Percentiles rank a stretch among this genome's conserved stretches.
These are phyloP conservation scores for Begonia masoniana DNA, from an alignment of 306 rosid species.

Conservation along the genomic window DNA sequence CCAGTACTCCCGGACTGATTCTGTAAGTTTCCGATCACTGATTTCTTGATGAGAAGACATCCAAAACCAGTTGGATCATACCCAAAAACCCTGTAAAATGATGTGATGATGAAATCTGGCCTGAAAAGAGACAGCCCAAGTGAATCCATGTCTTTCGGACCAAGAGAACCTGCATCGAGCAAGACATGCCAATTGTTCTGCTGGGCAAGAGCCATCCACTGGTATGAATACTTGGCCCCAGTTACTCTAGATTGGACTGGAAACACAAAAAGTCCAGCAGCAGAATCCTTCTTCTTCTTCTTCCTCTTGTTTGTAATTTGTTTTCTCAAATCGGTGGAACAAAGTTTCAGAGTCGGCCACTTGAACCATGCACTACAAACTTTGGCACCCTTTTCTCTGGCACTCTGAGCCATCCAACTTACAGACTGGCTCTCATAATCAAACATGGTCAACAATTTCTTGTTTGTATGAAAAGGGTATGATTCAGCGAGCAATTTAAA, in stretches of 20 bases:
- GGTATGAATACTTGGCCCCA: constrained; percentile 90
- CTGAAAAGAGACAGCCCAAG: constrained; percentile 90
- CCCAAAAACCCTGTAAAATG: constrained; percentile 94
- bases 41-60: constrained; percentile 83
- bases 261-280: constrained; percentile 81
- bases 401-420: constrained; percentile 90
- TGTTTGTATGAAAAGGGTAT: constrained; percentile 86
- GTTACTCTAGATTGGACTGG: constrained; percentile 96
- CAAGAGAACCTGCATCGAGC: constrained; percentile 92
- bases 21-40: constrained; percentile 79
- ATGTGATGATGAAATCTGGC: constrained; percentile 88
- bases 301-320: constrained; percentile 76
- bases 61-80: constrained; percentile 97
- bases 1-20: constrained; percentile 83
- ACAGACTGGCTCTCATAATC: constrained; percentile 96
- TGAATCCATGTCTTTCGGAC: constrained; percentile 98
- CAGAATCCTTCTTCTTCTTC: constrained; percentile 87
- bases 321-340: constrained; percentile 90
- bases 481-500: constrained; percentile 77
- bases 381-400: constrained; percentile 85
- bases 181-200: constrained; percentile 97
- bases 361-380: constrained; percentile 85
- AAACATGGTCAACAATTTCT: constrained; percentile 85
- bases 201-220: constrained; percentile 98
- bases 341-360: constrained; percentile 93